Conservation (phyloP, 257 asterid species). For the Primulina huaijiensis region DNA sequence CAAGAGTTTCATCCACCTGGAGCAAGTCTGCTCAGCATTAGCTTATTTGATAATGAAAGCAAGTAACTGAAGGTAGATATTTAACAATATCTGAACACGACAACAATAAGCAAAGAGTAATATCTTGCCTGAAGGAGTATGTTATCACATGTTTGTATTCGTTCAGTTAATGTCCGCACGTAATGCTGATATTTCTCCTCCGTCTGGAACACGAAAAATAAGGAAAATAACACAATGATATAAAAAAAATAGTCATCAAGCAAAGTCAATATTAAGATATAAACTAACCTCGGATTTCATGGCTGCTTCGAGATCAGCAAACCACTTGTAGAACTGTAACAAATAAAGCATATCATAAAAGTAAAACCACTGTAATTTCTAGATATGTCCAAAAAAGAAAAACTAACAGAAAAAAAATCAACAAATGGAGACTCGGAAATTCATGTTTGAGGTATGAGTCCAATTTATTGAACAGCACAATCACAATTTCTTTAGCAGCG, state of each 20-base stretch:
- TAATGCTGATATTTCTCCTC: constrained; percentile 99
- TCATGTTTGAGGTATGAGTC: background rate
- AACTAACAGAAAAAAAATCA: background rate
- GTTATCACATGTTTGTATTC: constrained; percentile 88
- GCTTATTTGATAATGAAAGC: constrained; percentile 20
- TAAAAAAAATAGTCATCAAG: constrained; percentile 17
- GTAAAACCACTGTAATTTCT: constrained; percentile 1
- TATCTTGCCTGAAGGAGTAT: constrained; percentile 75
- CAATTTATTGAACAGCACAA: background rate
- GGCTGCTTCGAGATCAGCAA: constrained; percentile 92
- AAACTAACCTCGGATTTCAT: constrained; percentile 94
- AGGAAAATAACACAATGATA: constrained; percentile 1
- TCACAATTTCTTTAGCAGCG: background rate
- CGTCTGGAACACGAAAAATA: constrained; percentile 46
- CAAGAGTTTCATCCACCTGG: constrained; percentile 98
- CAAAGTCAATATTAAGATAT: constrained; percentile 20
- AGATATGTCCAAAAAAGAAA: background rate
- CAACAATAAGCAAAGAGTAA: constrained; percentile 5
- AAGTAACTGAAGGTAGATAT: constrained; percentile 15
- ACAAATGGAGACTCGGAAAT: background rate
- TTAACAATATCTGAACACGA: constrained; percentile 10
- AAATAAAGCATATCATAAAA: constrained; percentile 20
- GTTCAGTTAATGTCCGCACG: constrained; percentile 77
- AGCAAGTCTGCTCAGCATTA: constrained; percentile 29
- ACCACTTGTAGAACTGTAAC: constrained; percentile 97